These are phyloP conservation scores for Pecoramyces ruminantium DNA, from an alignment of 192 early-diverging fungal species.

Conservation along the genomic window DNA sequence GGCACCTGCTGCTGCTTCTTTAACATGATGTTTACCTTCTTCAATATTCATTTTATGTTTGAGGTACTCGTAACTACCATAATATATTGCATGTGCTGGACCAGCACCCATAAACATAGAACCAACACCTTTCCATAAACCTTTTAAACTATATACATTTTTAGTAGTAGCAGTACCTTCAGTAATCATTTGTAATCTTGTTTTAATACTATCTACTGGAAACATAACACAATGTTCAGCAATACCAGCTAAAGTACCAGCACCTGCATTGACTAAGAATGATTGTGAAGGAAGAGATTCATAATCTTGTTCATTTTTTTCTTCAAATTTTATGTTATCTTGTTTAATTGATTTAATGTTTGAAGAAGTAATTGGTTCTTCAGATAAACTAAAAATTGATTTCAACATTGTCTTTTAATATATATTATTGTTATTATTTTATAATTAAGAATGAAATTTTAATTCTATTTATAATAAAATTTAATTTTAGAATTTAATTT, in stretches of 20 bases:
- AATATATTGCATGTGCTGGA: conserved; percentile 89
- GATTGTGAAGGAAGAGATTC: conserved; percentile 77
- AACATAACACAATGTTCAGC: conserved; percentile 92
- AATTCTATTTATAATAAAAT: too few relatives aligned
- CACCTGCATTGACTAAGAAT: conserved; percentile 64
- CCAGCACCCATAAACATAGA: conserved; percentile 86
- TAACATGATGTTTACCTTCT: conserved; percentile 7
- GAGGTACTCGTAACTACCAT: conserved; percentile 82
- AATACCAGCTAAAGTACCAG: conserved; percentile 92
- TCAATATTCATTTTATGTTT: conserved; percentile 53
- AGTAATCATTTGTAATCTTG: conserved; percentile 13
- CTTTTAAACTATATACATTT: conserved; percentile 31
- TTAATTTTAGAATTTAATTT: too few relatives aligned
- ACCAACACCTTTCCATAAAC: conserved; percentile 87
- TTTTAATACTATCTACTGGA: conserved; percentile 88
- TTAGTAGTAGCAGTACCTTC: neutral
- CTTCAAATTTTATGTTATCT: too few relatives aligned
- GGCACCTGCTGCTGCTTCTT: conserved; percentile 60
- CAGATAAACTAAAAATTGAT: too few relatives aligned
- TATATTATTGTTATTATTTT: too few relatives aligned
- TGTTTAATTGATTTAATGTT: too few relatives aligned
- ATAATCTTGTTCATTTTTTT: conserved; percentile 39
- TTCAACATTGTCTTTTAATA: too few relatives aligned
- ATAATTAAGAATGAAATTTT: too few relatives aligned
- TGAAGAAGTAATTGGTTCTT: too few relatives aligned